Percentiles rank a stretch among this genome's conserved stretches.
Evolutionary conservation across 225 moss, liverwort and hornwort genomes (phyloP).

Genomic region (Rhytidiadelphus loreus): DNA sequence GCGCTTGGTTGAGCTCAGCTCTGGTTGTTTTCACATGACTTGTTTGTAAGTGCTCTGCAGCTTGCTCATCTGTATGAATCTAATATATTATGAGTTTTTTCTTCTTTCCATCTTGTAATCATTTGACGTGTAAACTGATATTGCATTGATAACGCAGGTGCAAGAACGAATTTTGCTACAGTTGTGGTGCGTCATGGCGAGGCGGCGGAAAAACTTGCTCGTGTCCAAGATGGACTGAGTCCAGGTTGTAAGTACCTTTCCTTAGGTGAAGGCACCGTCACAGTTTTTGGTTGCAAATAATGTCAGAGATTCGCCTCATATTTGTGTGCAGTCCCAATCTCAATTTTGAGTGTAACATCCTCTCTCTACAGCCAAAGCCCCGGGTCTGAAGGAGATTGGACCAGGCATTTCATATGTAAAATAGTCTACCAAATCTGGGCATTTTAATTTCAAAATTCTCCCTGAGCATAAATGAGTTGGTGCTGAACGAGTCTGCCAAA

Average conservation of each 20-base stretch:
- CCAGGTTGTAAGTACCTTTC: not conserved
- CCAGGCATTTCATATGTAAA: not conserved
- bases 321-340: not conserved
- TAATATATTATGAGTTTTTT: not conserved
- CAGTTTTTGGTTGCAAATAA: not conserved
- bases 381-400: not conserved
- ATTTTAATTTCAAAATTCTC: too few relatives aligned
- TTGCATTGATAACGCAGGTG: conserved; percentile 4
- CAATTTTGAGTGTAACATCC: not conserved
- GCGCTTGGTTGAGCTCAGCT: conserved; percentile 7
- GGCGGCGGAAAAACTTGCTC: not conserved
- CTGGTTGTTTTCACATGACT: conserved; percentile 26
- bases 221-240: not conserved
- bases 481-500: not conserved
- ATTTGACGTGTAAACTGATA: not conserved
- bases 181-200: conserved; percentile 10
- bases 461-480: too few relatives aligned
- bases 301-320: not conserved
- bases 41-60: conserved; percentile 13
- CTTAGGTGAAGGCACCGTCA: not conserved
- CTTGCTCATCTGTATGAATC: not conserved
- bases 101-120: not conserved
- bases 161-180: conserved; percentile 24
- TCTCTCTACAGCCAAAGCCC: not conserved
- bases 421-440: not conserved